Percentiles rank a stretch among this genome's conserved stretches.
Evolutionary conservation across 495 filamentous ascomycete species (phyloP).

Genomic region (Penicillium mononematosum): DNA sequence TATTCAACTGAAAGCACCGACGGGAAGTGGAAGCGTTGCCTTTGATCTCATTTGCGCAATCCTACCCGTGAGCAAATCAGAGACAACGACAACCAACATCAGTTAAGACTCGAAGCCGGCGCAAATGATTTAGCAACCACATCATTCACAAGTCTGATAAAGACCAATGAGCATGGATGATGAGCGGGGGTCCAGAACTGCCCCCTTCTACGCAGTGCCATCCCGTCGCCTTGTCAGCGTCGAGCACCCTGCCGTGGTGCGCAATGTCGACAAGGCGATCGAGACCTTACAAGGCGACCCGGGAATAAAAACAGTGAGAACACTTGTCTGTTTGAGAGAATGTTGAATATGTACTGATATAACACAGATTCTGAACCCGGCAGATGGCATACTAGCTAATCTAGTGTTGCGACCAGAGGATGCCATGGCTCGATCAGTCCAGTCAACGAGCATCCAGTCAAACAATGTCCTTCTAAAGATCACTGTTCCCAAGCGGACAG

Average conservation of each 20-base stretch:
- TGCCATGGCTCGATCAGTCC: conserved; percentile 67
- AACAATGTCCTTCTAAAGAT: conserved; percentile 85
- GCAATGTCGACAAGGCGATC: conserved; percentile 77
- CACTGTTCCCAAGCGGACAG: conserved; percentile 81
- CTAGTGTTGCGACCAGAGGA: conserved; percentile 76
- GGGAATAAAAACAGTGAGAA: conserved; percentile 63
- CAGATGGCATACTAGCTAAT: conserved; percentile 42
- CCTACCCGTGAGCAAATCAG: conserved; percentile 1
- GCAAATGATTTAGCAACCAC: not conserved
- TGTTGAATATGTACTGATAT: conserved; percentile 12
- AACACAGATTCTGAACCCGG: conserved; percentile 43
- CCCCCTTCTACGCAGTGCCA: conserved; percentile 61
- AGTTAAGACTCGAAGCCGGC: not conserved
- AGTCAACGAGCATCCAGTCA: conserved; percentile 66
- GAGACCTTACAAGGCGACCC: conserved; percentile 69
- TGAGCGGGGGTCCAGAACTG: conserved; percentile 31
- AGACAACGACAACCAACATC: not conserved
- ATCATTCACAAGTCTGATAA: not conserved
- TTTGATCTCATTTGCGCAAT: not conserved
- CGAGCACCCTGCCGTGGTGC: conserved; percentile 85
- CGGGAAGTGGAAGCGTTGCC: not conserved
- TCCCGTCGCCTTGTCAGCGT: conserved; percentile 65
- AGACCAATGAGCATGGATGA: conserved; percentile 21
- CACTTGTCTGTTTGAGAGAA: not conserved
- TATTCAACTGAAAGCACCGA: not conserved